Evolutionary conservation across 768 basidiomycete genomes (phyloP).

Genomic region (Hydnomerulius pinastri): DNA sequence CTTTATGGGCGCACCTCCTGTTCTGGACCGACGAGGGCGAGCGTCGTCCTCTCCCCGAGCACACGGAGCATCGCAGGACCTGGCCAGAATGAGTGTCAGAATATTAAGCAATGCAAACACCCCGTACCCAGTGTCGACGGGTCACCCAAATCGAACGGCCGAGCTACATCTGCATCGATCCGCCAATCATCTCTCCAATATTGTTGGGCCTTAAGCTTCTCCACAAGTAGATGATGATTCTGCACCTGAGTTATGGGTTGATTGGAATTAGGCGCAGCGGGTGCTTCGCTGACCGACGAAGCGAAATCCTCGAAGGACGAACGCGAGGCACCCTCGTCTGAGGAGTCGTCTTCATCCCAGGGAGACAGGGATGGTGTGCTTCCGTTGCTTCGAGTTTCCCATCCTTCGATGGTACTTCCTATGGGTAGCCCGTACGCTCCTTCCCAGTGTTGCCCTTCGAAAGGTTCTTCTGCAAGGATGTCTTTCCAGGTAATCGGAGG

Average conservation of each 20-base stretch:
- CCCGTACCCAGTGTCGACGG: slow-evolving; percentile 69
- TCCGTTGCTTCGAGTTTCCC: slow-evolving; percentile 50
- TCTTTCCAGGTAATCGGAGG: slow-evolving; percentile 67
- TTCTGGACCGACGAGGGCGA: slow-evolving; percentile 42
- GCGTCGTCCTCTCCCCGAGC: slow-evolving; percentile 38
- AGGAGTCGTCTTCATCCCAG: slow-evolving; percentile 52
- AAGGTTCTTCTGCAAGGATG: slow-evolving; percentile 82
- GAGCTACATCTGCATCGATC: slow-evolving; percentile 42
- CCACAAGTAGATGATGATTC: slow-evolving; percentile 53
- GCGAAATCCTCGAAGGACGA: slow-evolving; percentile 16
- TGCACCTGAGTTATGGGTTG: slow-evolving; percentile 3
- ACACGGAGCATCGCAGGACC: slow-evolving; percentile 47
- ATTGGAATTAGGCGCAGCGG: background rate
- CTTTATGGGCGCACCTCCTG: slow-evolving; percentile 38
- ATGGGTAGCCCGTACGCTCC: slow-evolving; percentile 60
- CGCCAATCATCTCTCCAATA: slow-evolving; percentile 77
- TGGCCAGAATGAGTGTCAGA: slow-evolving; percentile 17
- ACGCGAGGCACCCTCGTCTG: slow-evolving; percentile 17
- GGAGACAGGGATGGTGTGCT: slow-evolving; percentile 72
- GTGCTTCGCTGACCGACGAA: background rate
- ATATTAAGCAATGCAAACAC: background rate
- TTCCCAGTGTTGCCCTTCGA: slow-evolving; percentile 86
- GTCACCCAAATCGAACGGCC: slow-evolving; percentile 63
- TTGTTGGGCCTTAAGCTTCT: slow-evolving; percentile 61
- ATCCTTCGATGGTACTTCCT: slow-evolving; percentile 46